phyloP scores from a whole-genome alignment of 2,329 filamentous ascomycete species.

The Phyllosticta paracitricarpa region DNA sequence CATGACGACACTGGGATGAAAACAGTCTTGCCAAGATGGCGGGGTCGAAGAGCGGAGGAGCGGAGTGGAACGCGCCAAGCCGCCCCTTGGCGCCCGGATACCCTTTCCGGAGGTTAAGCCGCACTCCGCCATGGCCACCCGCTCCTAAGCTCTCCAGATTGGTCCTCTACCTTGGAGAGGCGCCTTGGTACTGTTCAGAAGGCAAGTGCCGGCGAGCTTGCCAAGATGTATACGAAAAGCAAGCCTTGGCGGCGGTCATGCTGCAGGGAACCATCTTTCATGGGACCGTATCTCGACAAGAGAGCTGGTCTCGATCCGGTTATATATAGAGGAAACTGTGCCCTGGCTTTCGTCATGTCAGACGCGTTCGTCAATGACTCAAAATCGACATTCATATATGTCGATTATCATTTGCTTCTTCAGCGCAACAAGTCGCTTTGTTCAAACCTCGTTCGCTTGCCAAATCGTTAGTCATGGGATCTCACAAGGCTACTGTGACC shows the following conservation, averaged over 20 bases:
- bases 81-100: not conserved
- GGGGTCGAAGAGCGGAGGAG: not conserved
- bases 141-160: conserved; percentile 2
- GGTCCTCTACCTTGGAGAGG: not conserved
- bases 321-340: not conserved
- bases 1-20: not conserved
- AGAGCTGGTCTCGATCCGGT: not conserved
- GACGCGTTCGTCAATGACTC: not conserved
- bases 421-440: not conserved
- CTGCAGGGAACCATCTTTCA: conserved; percentile 6
- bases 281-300: not conserved
- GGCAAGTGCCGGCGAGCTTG: not conserved
- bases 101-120: not conserved
- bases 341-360: not conserved
- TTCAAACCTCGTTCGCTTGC: not conserved
- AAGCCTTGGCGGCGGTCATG: conserved; percentile 7
- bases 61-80: conserved; percentile 1
- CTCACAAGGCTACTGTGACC: conserved; percentile 10
- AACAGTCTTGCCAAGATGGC: not conserved
- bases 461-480: conserved; percentile 11
- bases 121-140: not conserved
- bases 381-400: not conserved
- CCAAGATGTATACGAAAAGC: conserved; percentile 3
- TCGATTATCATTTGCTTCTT: not conserved
- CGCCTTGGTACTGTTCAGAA: not conserved